These are phyloP conservation scores for Dactylis glomerata DNA, from an alignment of 176 grass and related monocot species.

Conservation along the genomic window DNA sequence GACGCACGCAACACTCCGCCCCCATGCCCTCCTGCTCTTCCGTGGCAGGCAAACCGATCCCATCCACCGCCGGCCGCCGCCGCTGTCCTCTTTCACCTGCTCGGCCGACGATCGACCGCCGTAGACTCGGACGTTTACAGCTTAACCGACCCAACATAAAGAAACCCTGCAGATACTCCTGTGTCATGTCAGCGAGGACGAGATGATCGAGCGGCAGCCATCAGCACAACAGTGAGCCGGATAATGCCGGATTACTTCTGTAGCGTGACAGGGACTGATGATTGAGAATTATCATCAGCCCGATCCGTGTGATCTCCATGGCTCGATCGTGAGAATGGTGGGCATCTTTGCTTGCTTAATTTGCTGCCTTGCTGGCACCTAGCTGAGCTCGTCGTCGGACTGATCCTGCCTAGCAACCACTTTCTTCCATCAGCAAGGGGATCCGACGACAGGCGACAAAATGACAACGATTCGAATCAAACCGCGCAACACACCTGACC, in stretches of 20 bases:
- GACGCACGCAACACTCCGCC: neutral
- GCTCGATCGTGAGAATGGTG: too few relatives aligned
- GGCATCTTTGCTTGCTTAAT: too few relatives aligned
- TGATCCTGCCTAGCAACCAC: neutral
- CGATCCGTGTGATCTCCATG: too few relatives aligned
- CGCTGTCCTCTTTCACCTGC: neutral
- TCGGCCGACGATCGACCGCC: too few relatives aligned
- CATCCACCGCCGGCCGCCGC: neutral
- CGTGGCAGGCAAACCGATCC: neutral
- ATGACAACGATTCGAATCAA: neutral
- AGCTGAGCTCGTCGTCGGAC: neutral
- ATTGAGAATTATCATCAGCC: neutral
- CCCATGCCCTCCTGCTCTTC: neutral
- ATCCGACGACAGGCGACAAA: neutral
- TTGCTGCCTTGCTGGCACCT: too few relatives aligned
- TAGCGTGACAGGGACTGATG: neutral
- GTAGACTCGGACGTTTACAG: too few relatives aligned
- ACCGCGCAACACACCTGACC: constrained; percentile 2
- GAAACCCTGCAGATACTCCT: too few relatives aligned
- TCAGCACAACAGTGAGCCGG: too few relatives aligned
- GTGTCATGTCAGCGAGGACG: too few relatives aligned
- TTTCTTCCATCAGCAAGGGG: neutral
- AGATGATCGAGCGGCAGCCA: too few relatives aligned
- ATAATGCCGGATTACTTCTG: too few relatives aligned
- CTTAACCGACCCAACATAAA: too few relatives aligned